Conservation (phyloP, 352 stramenopile genomes). For the Globisporangium nunn region DNA sequence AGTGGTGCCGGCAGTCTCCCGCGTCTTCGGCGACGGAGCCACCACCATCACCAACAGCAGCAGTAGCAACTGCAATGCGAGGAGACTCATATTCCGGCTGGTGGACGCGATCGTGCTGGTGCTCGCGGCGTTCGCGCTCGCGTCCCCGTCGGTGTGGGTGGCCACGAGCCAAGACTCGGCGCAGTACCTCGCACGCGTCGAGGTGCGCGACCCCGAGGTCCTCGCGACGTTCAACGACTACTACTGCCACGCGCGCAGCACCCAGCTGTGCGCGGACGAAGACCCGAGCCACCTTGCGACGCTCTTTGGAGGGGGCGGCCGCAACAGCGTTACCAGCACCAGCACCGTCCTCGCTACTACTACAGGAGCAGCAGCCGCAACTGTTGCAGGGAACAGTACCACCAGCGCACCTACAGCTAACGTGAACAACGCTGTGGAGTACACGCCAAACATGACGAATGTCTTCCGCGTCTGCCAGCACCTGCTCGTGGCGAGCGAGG, state of each 20-base stretch:
- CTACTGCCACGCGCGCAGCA: conserved; percentile 2
- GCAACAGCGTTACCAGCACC: not conserved
- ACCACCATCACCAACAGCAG: too few relatives aligned
- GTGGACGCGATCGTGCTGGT: not conserved
- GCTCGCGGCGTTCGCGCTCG: not conserved
- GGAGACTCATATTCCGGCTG: too few relatives aligned
- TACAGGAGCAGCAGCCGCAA: too few relatives aligned
- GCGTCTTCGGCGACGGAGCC: too few relatives aligned
- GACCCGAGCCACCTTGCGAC: not conserved
- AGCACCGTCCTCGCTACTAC: not conserved
- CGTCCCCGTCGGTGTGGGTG: not conserved
- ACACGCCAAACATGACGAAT: not conserved
- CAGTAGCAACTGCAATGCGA: too few relatives aligned
- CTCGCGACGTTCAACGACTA: conserved; percentile 2
- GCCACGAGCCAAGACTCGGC: not conserved
- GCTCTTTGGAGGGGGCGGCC: not conserved
- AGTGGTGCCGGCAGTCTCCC: not conserved
- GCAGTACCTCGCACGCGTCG: not conserved
- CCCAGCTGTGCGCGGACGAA: not conserved
- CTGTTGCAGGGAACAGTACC: not conserved
- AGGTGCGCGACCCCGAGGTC: not conserved
- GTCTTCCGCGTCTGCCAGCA: conserved; percentile 2
- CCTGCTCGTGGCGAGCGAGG: conserved; percentile 2
- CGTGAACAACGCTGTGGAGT: not conserved
- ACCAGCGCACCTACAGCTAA: not conserved